Evolutionary conservation across 2,329 filamentous ascomycete species (phyloP).

Genomic region (Ampelomyces quisqualis): DNA sequence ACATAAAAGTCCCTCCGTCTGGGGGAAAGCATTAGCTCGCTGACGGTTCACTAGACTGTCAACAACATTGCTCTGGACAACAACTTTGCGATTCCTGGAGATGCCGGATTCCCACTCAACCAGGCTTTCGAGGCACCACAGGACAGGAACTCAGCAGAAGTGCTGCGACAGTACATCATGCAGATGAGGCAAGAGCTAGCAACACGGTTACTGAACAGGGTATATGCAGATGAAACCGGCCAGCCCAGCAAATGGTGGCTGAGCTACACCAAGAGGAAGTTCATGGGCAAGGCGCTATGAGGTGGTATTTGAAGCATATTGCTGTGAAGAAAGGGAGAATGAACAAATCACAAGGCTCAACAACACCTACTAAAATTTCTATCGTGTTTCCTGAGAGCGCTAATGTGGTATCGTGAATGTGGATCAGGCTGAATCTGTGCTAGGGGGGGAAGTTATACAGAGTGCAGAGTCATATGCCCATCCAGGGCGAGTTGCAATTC

Average conservation of each 20-base stretch:
- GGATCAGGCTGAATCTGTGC: no score
- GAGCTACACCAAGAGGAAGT: conserved; percentile 98
- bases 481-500: no score
- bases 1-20: not conserved
- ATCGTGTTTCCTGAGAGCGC: no score
- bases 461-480: no score
- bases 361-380: not conserved
- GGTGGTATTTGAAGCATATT: not conserved
- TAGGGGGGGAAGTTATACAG: no score
- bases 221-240: conserved; percentile 72
- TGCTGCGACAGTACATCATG: conserved; percentile 81
- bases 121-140: conserved; percentile 91
- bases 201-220: conserved; percentile 73
- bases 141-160: conserved; percentile 86
- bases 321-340: not conserved
- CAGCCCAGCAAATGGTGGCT: conserved; percentile 86
- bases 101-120: conserved; percentile 89
- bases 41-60: conserved; percentile 61
- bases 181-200: conserved; percentile 94
- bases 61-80: conserved; percentile 87
- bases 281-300: conserved; percentile 80
- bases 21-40: conserved; percentile 38
- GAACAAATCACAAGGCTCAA: not conserved
- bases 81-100: conserved; percentile 92
- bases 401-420: no score